A percentile compares a stretch with the other conserved stretches of the same genome.
phyloP scores from a whole-genome alignment of 2,329 filamentous ascomycete species.

The Alternaria arbusti region DNA sequence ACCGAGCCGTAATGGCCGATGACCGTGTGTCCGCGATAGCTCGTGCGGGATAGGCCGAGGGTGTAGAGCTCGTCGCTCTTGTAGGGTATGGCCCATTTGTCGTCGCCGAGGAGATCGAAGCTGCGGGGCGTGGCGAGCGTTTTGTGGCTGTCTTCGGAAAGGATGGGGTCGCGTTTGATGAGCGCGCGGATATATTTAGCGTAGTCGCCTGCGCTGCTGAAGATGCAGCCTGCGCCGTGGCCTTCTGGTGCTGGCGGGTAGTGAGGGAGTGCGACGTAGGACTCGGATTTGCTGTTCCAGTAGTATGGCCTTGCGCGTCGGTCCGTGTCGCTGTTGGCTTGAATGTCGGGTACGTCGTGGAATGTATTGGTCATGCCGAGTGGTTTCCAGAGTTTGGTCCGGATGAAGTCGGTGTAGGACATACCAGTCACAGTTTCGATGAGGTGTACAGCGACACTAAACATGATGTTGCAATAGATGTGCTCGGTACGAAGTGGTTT shows the following conservation, averaged over 20 bases:
- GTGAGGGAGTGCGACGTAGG: not conserved
- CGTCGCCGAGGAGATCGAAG: not conserved
- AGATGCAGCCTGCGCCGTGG: constrained; percentile 31
- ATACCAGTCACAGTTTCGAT: constrained; percentile 53
- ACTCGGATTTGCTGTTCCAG: not conserved
- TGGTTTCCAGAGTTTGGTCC: not conserved
- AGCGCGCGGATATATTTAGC: constrained; percentile 35
- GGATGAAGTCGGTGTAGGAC: not conserved
- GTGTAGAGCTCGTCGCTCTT: not conserved
- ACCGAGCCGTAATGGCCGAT: not conserved
- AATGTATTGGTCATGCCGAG: not conserved
- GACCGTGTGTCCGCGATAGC: not conserved
- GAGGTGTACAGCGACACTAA: constrained; percentile 54
- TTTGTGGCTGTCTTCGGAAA: constrained; percentile 16
- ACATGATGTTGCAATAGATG: constrained; percentile 63
- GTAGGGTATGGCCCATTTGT: not conserved
- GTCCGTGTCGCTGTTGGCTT: not conserved
- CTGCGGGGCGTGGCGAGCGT: constrained; percentile 21
- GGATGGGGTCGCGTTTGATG: constrained; percentile 12
- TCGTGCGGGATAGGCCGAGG: not conserved
- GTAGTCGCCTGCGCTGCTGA: constrained; percentile 27
- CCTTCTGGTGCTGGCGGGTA: constrained; percentile 19
- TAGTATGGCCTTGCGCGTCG: not conserved
- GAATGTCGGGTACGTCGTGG: not conserved
- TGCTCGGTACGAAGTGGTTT: constrained; percentile 51